Evolutionary conservation across 306 rosid genomes (phyloP).

Genomic region (Canavalia gladiata): DNA sequence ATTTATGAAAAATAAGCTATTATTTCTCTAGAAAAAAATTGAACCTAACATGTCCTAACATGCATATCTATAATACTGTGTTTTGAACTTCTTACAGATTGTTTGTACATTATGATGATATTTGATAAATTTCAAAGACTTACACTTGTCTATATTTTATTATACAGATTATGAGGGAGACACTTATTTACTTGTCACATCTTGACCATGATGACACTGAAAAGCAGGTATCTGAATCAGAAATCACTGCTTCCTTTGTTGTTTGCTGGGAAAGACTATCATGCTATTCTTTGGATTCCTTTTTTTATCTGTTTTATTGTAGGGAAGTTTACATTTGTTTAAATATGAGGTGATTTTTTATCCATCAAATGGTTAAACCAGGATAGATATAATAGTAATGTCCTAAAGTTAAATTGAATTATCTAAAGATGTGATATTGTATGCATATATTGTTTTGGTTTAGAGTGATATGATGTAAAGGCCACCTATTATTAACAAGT

Average conservation of each 20-base stretch:
- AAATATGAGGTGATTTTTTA: background rate
- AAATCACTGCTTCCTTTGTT: constrained; percentile 11
- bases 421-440: background rate
- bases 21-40: too few species aligned
- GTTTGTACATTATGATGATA: background rate
- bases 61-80: background rate
- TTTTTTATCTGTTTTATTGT: constrained; percentile 8
- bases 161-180: constrained; percentile 98
- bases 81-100: background rate
- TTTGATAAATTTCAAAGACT: constrained; percentile 16
- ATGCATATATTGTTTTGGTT: constrained; percentile 14
- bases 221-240: constrained; percentile 70
- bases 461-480: constrained; percentile 1
- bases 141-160: constrained; percentile 32
- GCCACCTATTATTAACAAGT: background rate
- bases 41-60: background rate
- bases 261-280: constrained; percentile 2
- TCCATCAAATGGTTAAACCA: background rate
- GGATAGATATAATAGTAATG: background rate
- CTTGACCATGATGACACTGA: constrained; percentile 99
- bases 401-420: constrained; percentile 19
- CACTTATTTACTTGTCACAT: constrained; percentile 92
- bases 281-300: constrained; percentile 6
- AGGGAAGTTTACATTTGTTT: background rate
- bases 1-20: too few species aligned